Base-by-base conservation (phyloP, 805 yeast species). In the Citeromyces matritensis region DNA sequence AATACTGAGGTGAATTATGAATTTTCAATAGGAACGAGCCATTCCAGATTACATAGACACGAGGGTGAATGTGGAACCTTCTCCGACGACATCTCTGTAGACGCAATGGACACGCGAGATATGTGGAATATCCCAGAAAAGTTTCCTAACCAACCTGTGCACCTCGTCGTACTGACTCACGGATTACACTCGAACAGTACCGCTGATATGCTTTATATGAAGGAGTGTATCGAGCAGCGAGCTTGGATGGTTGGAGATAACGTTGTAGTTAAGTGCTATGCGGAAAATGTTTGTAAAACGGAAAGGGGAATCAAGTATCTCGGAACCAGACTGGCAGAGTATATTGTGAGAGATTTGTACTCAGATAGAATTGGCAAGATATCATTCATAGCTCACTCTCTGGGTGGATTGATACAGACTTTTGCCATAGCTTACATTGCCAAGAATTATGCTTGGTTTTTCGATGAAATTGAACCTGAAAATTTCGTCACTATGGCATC, bases 371-470 rank as follows among this genome's bases (percentile, higher is more conserved):
- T 83, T 6, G 51, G 53, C 9, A 72, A 71, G 42, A 71, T 88
- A 4, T 88, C 97, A 2, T 86, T 91, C 44, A 59, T 91, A 13
- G 94, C 91, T 2, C 98, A 91, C 52, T 88, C 97, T 0, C 57
- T 91, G 15, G 98, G 98, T 11, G 98, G 98, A 0, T 69, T 82
- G 11, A 80, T 80, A 7, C 96, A 88, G 55, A 73, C 94, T 0
- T 88, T 81, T 63, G 94, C 97, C 1, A 60, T 91, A 26, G 91
- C 88, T 3, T 79, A 84, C 47, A 65, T 91, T 24, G 65, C 69
- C 32, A 61, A 60, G 36, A 77, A 69, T 35, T 63, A 73, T 37
- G 93, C 95, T 0, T 65, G 70, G 42, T 72, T 85, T 41, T 85
- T 88, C 45, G 49, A 66, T 10, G 53, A 55, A 9, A 60, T 79